Evolutionary conservation across 2,329 filamentous ascomycete species (phyloP).

Genomic region (Penicillium sp.): DNA sequence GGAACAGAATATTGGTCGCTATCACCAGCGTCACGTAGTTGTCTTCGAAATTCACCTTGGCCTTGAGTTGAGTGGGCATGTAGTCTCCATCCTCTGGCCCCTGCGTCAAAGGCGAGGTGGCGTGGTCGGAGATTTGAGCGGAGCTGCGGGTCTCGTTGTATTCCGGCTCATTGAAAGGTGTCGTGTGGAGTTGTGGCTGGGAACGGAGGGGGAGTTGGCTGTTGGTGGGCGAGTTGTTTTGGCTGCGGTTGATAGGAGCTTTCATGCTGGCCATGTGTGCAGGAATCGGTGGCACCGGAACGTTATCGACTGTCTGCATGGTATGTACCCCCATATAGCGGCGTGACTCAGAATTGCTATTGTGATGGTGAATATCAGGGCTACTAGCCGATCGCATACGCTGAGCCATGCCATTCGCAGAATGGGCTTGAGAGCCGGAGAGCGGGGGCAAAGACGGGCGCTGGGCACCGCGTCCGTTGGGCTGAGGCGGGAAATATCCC

Average conservation of each 20-base stretch:
- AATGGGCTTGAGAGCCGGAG: constrained; percentile 50
- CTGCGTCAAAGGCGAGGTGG: constrained; percentile 34
- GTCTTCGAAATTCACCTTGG: constrained; percentile 88
- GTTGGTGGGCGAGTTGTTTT: constrained; percentile 72
- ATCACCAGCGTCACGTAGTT: constrained; percentile 96
- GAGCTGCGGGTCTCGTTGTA: constrained; percentile 35
- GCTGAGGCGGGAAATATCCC: constrained; percentile 59
- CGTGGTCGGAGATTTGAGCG: constrained; percentile 29
- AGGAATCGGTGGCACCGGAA: constrained; percentile 75
- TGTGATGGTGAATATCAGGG: constrained; percentile 77
- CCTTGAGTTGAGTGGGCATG: constrained; percentile 77
- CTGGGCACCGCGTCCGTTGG: constrained; percentile 56
- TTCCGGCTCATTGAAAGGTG: constrained; percentile 41
- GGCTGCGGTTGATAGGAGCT: constrained; percentile 66
- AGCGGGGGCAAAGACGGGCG: constrained; percentile 77
- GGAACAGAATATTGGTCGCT: constrained; percentile 89
- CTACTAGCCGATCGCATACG: constrained; percentile 89
- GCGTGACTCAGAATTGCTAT: constrained; percentile 39
- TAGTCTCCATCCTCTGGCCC: constrained; percentile 39
- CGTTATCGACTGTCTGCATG: constrained; percentile 51
- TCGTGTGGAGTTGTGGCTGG: constrained; percentile 44
- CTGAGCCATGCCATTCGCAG: constrained; percentile 55
- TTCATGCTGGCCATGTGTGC: constrained; percentile 61
- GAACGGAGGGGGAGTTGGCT: constrained; percentile 61
- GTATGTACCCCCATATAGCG: constrained; percentile 54